Base-by-base conservation (phyloP, 2,329 filamentous ascomycete genomes). In the Pestalotiopsis sp. region DNA sequence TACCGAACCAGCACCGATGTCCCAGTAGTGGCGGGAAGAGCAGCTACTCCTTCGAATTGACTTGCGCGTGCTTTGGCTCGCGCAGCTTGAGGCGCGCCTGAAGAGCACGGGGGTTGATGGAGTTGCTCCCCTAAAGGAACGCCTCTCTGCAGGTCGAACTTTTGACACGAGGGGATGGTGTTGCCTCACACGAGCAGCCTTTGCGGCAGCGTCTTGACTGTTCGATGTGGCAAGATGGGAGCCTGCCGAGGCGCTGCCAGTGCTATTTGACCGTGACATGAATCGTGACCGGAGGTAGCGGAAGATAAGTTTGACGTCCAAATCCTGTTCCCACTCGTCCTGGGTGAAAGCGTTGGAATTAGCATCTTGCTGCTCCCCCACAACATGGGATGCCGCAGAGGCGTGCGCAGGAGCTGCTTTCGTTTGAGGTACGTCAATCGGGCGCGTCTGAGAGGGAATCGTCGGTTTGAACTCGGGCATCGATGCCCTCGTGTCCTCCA, bases 231-330 rank as follows among this genome's bases (percentile, higher is more conserved):
- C 80, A n/a, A 85, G 76, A 71, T 86, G 84, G 7, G 83, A 76
- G 12, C 83, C 84, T 17, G 83, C 81, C 59, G 83, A 76, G 14
- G 82, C 80, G 72, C 80, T 80, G 27, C 84, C 79, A 72, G 76
- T 80, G 70, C 82, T 79, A 66, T 80, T 78, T 23, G 84, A 78
- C 6, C 83, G 82, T 17, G 87, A 83, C 68, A 89, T 85, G 79
- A 97, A 95, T 69, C 93, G 90, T 20, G 89, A 92, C 68, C 91
- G 89, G 38, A 97, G 86, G 77, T 96, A 98, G 63, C 91, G 90
- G 83, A 98, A 98, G 41, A 98, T 93, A 78, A 97, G 92, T 77
- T 92, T 93, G 72, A 98, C 89, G 76, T 98, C 95, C 4, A 98
- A 87, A 66, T 97, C 93, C 70, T 92, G 91, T 80, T 98, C 95